A percentile compares a stretch with the other conserved stretches of the same genome.
Conservation (phyloP, 495 filamentous ascomycete genomes). For the Penicillium bialowiezense region DNA sequence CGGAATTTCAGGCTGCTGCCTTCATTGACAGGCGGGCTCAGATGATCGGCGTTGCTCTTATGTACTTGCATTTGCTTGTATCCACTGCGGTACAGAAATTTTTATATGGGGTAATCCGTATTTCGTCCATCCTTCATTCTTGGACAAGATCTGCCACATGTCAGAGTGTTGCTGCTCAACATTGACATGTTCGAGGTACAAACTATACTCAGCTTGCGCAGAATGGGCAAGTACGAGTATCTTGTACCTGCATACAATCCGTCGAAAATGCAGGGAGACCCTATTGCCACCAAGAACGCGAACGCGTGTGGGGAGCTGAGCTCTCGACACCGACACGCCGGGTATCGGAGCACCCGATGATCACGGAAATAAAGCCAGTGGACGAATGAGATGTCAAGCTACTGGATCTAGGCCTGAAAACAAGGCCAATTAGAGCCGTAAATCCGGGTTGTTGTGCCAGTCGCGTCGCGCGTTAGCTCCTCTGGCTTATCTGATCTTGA, state of each 20-base stretch:
- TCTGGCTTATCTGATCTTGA: slow-evolving; percentile 29
- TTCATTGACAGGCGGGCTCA: neutral
- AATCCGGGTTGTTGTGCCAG: slow-evolving; percentile 19
- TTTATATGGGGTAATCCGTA: slow-evolving; percentile 13
- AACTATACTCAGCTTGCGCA: no score
- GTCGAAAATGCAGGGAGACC: neutral
- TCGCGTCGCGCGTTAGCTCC: slow-evolving; percentile 24
- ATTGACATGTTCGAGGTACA: neutral
- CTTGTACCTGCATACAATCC: no score
- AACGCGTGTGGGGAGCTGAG: slow-evolving; percentile 7
- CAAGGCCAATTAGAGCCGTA: slow-evolving; percentile 24
- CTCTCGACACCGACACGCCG: neutral
- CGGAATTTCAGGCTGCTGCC: no score
- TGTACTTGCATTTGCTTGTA: no score
- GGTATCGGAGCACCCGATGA: neutral
- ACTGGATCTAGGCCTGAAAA: slow-evolving; percentile 6
- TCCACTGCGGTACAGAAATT: slow-evolving; percentile 16
- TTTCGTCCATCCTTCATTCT: slow-evolving; percentile 5
- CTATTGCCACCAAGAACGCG: neutral
- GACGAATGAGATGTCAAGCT: neutral
- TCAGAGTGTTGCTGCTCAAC: neutral
- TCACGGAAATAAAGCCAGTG: neutral
- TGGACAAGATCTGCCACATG: slow-evolving; percentile 2
- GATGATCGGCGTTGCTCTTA: neutral
- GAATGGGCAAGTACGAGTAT: no score